Conservation (phyloP, 148 eudicot species). For the Drosera capensis region DNA sequence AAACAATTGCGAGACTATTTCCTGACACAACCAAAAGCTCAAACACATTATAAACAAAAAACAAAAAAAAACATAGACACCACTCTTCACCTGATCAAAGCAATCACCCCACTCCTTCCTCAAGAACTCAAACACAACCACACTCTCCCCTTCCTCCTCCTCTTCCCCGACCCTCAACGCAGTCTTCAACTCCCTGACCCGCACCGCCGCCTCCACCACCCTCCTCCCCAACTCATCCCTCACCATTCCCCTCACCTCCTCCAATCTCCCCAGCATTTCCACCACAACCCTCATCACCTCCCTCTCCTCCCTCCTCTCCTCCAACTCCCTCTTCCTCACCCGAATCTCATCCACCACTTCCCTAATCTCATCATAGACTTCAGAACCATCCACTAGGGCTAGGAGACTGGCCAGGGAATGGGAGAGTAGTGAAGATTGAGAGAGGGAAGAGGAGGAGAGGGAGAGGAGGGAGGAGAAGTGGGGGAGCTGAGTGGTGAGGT, state of each 20-base stretch:
- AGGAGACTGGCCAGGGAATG: conserved; percentile 28
- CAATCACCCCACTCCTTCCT: conserved; percentile 53
- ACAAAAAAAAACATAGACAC: not conserved
- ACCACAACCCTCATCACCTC: conserved; percentile 31
- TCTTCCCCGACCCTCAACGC: conserved; percentile 33
- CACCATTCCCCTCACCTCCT: conserved; percentile 23
- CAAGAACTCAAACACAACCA: conserved; percentile 49
- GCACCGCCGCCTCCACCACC: conserved; percentile 49
- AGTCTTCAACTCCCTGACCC: conserved; percentile 34
- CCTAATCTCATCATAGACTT: conserved; percentile 24
- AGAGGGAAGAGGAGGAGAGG: conserved; percentile 34
- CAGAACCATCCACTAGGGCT: conserved; percentile 15
- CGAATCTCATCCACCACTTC: conserved; percentile 23
- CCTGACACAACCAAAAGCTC: too few species aligned
- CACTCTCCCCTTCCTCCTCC: conserved; percentile 24
- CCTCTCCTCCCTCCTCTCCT: conserved; percentile 35
- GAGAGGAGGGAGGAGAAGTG: conserved; percentile 57
- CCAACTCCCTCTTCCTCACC: conserved; percentile 22
- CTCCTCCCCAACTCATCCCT: conserved; percentile 29
- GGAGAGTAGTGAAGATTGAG: conserved; percentile 23
- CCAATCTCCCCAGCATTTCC: conserved; percentile 25
- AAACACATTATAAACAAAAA: not conserved
- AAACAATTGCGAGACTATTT: too few species aligned
- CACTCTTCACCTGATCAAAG: conserved; percentile 53
- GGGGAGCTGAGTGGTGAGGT: conserved; percentile 46